Base-by-base conservation (phyloP, 2,329 filamentous ascomycete genomes). In the Aspergillus pseudonomiae region DNA sequence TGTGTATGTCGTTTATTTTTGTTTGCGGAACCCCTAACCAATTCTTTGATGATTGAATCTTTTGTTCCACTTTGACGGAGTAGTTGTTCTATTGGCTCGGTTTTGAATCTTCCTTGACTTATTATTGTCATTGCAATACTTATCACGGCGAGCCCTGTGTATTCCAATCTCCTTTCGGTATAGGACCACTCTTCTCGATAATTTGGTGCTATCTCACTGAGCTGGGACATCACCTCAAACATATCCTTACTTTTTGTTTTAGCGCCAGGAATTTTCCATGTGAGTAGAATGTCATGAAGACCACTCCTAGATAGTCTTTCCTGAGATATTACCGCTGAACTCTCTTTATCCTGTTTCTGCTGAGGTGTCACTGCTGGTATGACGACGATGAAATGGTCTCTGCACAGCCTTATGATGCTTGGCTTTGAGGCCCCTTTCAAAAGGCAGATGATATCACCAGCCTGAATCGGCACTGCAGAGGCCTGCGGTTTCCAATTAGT, bases 21-120 rank as follows among this genome's bases (percentile, higher is more conserved):
- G 16, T 16, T 1, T 32, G 10, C 3, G 6, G 3, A 12, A 34
- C 0, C 26, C 21, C 0, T 30, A 24, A 14, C n/a, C 9, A 46
- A 32, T 16, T 26, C 26, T 52, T n/a, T 1, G 14, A 52, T 28
- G 5, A 19, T 28, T 30, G 6, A 1, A 52, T 19, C 16, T n/a
- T 52, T n/a, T 52, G 28, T 28, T n/a, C 48, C 48, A 26, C 24
- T 26, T 19, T 19, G 48, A n/a, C 14, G 48, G 9, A 52, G 12
- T 26, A 52, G 48, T 1, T 14, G 21, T 28, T n/a, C 1, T 52
- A 52, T 19, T 28, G 3, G 1, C 4, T n/a, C 11, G 26, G 0
- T 52, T 10, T 1, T 10, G 48, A 6, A 11, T 2, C 0, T n/a
- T 32, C 0, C 2, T 6, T 5, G 21, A 26, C 0, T 2, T 10